Conservation (phyloP, 805 yeast species). For the Wickerhamomyces ciferrii region DNA sequence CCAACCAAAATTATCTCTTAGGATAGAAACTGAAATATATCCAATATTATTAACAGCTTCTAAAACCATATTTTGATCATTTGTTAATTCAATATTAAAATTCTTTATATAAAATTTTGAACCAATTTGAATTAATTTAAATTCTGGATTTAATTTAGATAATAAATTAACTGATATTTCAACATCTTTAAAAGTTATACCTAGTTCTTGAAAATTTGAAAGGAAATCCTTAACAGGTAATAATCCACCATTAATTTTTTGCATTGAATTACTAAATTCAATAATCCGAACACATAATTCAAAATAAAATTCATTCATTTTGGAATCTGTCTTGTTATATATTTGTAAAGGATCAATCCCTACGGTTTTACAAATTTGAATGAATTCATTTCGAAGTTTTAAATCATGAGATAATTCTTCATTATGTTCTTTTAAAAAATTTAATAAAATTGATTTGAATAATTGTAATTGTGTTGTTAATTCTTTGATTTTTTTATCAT, state of each 20-base stretch:
- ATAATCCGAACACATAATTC: slow-evolving; percentile 71
- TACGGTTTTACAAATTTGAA: slow-evolving; percentile 68
- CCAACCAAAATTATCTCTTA: slow-evolving; percentile 80
- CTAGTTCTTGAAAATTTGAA: slow-evolving; percentile 25
- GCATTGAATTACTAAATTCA: slow-evolving; percentile 67
- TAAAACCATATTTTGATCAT: slow-evolving; percentile 66
- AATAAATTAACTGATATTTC: slow-evolving; percentile 49
- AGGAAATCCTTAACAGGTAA: slow-evolving; percentile 55
- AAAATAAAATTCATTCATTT: slow-evolving; percentile 46
- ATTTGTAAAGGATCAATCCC: slow-evolving; percentile 75
- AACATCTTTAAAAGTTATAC: slow-evolving; percentile 44
- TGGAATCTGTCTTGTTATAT: slow-evolving; percentile 25
- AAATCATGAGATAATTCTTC: slow-evolving; percentile 60
- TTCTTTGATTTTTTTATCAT: slow-evolving; percentile 51
- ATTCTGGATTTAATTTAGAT: slow-evolving; percentile 61
- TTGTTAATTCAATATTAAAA: slow-evolving; percentile 56
- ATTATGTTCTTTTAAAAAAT: slow-evolving; percentile 69
- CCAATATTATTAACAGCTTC: slow-evolving; percentile 79
- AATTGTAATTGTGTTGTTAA: slow-evolving; percentile 67
- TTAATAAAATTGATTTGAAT: slow-evolving; percentile 72
- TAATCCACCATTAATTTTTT: slow-evolving; percentile 78
- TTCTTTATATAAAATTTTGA: slow-evolving; percentile 44
- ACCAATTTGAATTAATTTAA: slow-evolving; percentile 55
- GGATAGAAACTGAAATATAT: slow-evolving; percentile 55
- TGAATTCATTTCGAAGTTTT: slow-evolving; percentile 64